A percentile compares a stretch with the other conserved stretches of the same genome.
Conservation (phyloP, 352 stramenopile genomes). For the Saprolegnia diclina region DNA sequence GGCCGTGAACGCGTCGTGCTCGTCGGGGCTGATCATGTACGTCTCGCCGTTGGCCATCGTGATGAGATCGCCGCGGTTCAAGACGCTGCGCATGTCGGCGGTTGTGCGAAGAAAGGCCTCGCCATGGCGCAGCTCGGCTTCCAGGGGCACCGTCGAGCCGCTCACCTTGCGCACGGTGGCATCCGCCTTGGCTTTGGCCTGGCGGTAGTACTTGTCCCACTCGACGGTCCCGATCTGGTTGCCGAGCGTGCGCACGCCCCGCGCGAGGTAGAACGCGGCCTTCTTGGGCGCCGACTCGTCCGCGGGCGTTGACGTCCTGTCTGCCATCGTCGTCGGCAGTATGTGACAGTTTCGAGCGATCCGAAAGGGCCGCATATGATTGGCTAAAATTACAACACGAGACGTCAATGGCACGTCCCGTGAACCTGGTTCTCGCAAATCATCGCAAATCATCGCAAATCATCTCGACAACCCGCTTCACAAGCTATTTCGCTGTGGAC, state of each 20-base stretch:
- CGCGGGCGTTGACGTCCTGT: not conserved
- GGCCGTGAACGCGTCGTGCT: constrained; percentile 21
- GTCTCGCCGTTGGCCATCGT: constrained; percentile 22
- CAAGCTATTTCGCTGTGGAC: too few relatives aligned
- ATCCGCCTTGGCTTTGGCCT: constrained; percentile 22
- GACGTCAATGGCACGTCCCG: too few relatives aligned
- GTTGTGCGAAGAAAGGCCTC: constrained; percentile 24
- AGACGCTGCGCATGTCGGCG: constrained; percentile 14
- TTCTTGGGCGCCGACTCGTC: constrained; percentile 16
- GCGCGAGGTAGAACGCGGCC: constrained; percentile 2
- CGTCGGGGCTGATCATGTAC: constrained; percentile 18
- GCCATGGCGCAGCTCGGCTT: constrained; percentile 20
- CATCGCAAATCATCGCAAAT: too few relatives aligned
- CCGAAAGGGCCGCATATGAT: too few relatives aligned
- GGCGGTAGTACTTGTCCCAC: constrained; percentile 4
- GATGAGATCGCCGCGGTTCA: constrained; percentile 25
- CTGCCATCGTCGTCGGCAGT: not conserved
- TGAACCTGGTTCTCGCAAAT: too few relatives aligned
- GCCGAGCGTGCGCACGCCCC: constrained; percentile 2
- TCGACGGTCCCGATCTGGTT: constrained; percentile 11
- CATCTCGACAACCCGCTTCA: too few relatives aligned
- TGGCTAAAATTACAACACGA: too few relatives aligned
- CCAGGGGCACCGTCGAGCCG: constrained; percentile 16
- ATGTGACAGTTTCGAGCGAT: too few relatives aligned
- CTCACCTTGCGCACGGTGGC: constrained; percentile 26